A percentile compares a stretch with the other conserved stretches of the same genome.
Evolutionary conservation across 352 stramenopile species (phyloP).

Genomic region (Phytophthora pistaciae): DNA sequence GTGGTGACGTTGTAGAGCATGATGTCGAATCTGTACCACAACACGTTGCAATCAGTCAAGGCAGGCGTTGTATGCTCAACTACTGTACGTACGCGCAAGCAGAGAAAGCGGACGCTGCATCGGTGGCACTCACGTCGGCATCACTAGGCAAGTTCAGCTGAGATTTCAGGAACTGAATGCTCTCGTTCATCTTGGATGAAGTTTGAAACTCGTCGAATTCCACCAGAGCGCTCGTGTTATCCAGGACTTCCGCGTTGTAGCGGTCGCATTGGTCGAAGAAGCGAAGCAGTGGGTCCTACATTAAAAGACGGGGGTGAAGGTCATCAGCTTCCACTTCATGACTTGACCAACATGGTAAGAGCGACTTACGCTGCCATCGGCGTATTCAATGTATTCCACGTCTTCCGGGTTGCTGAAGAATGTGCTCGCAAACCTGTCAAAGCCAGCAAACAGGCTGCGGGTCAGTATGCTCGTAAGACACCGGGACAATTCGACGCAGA

Average conservation of each 20-base stretch:
- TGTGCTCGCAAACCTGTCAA: conserved; percentile 54
- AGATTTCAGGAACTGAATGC: conserved; percentile 38
- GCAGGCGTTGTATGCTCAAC: background rate
- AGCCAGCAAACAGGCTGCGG: background rate
- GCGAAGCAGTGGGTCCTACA: conserved; percentile 62
- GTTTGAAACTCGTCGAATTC: conserved; percentile 46
- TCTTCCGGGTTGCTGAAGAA: conserved; percentile 73
- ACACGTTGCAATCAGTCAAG: background rate
- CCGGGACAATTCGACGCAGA: background rate
- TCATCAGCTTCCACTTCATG: background rate
- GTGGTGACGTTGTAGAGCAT: conserved; percentile 56
- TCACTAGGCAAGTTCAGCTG: conserved; percentile 48
- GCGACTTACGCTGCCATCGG: conserved; percentile 42
- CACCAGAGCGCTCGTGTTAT: conserved; percentile 53
- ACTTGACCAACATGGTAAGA: background rate
- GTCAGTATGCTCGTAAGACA: background rate
- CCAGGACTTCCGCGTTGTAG: conserved; percentile 58
- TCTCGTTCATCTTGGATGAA: conserved; percentile 47
- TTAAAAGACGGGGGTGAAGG: background rate
- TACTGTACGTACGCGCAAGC: conserved; percentile 61
- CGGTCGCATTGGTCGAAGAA: conserved; percentile 77
- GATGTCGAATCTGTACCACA: conserved; percentile 59
- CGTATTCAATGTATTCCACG: conserved; percentile 62
- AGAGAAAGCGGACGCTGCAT: conserved; percentile 61
- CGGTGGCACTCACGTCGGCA: conserved; percentile 37